Conservation (phyloP, 169 alveolate genomes). For the Haemoproteus tartakovskyi region DNA sequence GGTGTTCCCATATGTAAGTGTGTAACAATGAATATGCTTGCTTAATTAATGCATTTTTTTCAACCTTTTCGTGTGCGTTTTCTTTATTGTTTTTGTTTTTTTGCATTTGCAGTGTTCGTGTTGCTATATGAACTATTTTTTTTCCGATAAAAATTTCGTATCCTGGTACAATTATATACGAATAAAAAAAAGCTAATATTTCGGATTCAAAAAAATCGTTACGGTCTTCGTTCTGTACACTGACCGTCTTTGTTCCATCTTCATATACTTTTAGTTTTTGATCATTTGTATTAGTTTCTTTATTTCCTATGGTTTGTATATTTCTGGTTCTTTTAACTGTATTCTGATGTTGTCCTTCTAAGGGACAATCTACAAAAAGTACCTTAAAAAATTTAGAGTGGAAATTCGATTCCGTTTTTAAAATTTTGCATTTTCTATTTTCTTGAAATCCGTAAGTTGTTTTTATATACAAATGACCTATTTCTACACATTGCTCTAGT, state of each 20-base stretch:
- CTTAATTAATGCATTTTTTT: slow-evolving; percentile 27
- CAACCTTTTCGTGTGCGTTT: slow-evolving; percentile 7
- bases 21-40: slow-evolving; percentile 20
- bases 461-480: slow-evolving; percentile 12
- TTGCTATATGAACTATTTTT: slow-evolving; percentile 49
- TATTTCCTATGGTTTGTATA: too few relatives aligned
- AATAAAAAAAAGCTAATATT: slow-evolving; percentile 8
- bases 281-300: too few relatives aligned
- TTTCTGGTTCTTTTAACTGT: neutral
- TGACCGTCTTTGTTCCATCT: slow-evolving; percentile 22
- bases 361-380: slow-evolving; percentile 28
- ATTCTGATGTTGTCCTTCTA: slow-evolving; percentile 20
- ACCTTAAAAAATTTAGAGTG: slow-evolving; percentile 47
- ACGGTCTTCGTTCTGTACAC: slow-evolving; percentile 15
- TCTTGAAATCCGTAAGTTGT: slow-evolving; percentile 58
- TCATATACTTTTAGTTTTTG: neutral
- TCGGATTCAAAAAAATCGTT: slow-evolving; percentile 15
- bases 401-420: slow-evolving; percentile 50
- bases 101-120: slow-evolving; percentile 41
- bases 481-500: slow-evolving; percentile 50
- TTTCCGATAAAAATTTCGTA: slow-evolving; percentile 57
- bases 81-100: slow-evolving; percentile 4
- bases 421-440: slow-evolving; percentile 45
- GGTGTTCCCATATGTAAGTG: slow-evolving; percentile 46
- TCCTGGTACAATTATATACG: slow-evolving; percentile 56